phyloP scores from a whole-genome alignment of 2,329 filamentous ascomycete genomes.

The Clonostachys chloroleuca region DNA sequence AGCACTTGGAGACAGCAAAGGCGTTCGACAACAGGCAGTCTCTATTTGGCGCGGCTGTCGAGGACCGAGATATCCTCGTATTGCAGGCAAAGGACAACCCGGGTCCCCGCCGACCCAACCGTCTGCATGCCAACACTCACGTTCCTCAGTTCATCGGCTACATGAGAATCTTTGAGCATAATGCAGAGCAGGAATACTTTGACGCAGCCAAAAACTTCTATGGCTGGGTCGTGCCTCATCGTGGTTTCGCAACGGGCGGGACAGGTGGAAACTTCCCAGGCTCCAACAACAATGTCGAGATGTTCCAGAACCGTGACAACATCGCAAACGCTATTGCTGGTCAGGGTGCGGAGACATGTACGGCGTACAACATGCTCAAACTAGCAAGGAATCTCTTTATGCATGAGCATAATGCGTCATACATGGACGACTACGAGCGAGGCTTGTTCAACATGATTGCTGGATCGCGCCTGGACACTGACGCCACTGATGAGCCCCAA shows the following conservation, averaged over 20 bases:
- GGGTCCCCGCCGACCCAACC: slow-evolving; percentile 16
- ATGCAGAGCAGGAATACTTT: slow-evolving; percentile 18
- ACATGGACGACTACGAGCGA: slow-evolving; percentile 25
- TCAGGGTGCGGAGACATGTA: slow-evolving; percentile 21
- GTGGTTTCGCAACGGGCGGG: slow-evolving; percentile 19
- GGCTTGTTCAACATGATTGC: slow-evolving; percentile 24
- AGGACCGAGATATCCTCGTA: slow-evolving; percentile 19
- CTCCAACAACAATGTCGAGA: slow-evolving; percentile 19
- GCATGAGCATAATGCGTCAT: slow-evolving; percentile 20
- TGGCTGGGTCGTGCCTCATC: slow-evolving; percentile 22
- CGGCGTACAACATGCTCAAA: slow-evolving; percentile 23
- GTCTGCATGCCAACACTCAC: slow-evolving; percentile 22
- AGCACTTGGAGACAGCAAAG: slow-evolving; percentile 19
- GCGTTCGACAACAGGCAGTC: slow-evolving; percentile 23
- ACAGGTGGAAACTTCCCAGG: slow-evolving; percentile 20
- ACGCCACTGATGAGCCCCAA: slow-evolving; percentile 12
- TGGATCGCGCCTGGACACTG: slow-evolving; percentile 18
- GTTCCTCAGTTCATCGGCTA: slow-evolving; percentile 23
- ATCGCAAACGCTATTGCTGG: slow-evolving; percentile 19
- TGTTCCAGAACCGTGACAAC: slow-evolving; percentile 37
- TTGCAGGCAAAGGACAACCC: slow-evolving; percentile 15
- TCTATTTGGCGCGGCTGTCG: slow-evolving; percentile 18
- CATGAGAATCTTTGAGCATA: slow-evolving; percentile 19
- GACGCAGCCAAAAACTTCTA: slow-evolving; percentile 23
- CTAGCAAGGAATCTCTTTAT: slow-evolving; percentile 21